Conservation (phyloP, 2,329 filamentous ascomycete species). For the Blumeriella jaapii region DNA sequence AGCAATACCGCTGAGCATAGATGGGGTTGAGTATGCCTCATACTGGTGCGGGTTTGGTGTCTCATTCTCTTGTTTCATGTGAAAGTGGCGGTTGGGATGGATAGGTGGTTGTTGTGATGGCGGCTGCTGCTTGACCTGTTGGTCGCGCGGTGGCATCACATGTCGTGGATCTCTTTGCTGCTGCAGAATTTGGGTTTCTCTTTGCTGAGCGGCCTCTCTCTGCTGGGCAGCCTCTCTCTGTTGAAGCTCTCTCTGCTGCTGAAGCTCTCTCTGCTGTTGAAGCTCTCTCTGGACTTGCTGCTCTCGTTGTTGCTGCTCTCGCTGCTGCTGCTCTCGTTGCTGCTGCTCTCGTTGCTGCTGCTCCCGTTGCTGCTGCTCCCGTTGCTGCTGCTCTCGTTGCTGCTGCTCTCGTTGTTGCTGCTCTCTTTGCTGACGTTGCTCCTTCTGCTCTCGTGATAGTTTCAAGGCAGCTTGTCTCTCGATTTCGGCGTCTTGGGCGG, state of each 20-base stretch:
- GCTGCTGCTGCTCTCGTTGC: slow-evolving; percentile 5
- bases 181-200: slow-evolving; percentile 3
- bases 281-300: slow-evolving; percentile 7
- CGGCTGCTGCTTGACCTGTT: slow-evolving; percentile 6
- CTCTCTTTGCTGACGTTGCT: slow-evolving; percentile 14
- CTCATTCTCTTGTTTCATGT: slow-evolving; percentile 26
- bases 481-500: slow-evolving; percentile 23
- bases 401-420: slow-evolving; percentile 16
- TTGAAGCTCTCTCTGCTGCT: slow-evolving; percentile 4
- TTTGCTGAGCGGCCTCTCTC: background rate
- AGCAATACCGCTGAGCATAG: slow-evolving; percentile 14
- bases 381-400: slow-evolving; percentile 10
- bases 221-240: slow-evolving; percentile 2
- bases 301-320: slow-evolving; percentile 10
- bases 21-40: slow-evolving; percentile 22
- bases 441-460: slow-evolving; percentile 17
- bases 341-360: slow-evolving; percentile 6
- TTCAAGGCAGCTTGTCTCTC: slow-evolving; percentile 23
- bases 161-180: slow-evolving; percentile 7
- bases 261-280: slow-evolving; percentile 2
- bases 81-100: slow-evolving; percentile 15
- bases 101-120: slow-evolving; percentile 6
- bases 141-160: slow-evolving; percentile 8
- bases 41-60: slow-evolving; percentile 28
- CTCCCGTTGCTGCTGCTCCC: slow-evolving; percentile 5